phyloP scores from a whole-genome alignment of 2,329 filamentous ascomycete genomes.

The Neofusicoccum cordaticola region DNA sequence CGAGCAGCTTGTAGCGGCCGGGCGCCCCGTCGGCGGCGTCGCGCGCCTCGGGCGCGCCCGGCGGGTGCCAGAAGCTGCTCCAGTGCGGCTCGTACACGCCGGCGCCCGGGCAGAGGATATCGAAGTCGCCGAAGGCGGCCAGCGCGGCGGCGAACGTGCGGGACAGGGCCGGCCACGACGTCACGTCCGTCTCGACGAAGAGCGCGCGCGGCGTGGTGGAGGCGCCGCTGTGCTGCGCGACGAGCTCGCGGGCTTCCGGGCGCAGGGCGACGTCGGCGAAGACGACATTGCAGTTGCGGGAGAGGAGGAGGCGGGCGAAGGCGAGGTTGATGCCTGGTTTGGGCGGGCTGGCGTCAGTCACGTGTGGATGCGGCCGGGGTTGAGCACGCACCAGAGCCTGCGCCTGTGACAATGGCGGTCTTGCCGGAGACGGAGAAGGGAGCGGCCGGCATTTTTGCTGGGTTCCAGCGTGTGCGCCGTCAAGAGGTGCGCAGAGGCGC shows the following conservation, averaged over 20 bases:
- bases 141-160: constrained; percentile 31
- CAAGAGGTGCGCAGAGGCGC: not conserved
- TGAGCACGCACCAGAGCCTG: constrained; percentile 32
- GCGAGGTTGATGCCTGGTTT: constrained; percentile 45
- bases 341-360: not conserved
- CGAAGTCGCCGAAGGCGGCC: constrained; percentile 34
- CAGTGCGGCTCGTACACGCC: constrained; percentile 49
- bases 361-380: not conserved
- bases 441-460: constrained; percentile 1
- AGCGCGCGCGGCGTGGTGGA: constrained; percentile 35
- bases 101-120: constrained; percentile 50
- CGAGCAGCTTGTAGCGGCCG: constrained; percentile 37
- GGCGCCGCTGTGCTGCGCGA: constrained; percentile 28
- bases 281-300: constrained; percentile 46
- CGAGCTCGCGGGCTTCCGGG: constrained; percentile 45
- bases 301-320: constrained; percentile 47
- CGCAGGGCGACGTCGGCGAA: constrained; percentile 48
- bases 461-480: not conserved
- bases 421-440: constrained; percentile 33
- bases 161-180: constrained; percentile 33
- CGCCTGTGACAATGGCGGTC: constrained; percentile 41
- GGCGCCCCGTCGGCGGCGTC: constrained; percentile 28
- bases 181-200: constrained; percentile 46
- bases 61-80: constrained; percentile 50
- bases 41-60: constrained; percentile 33